Evolutionary conservation across 805 yeast species (phyloP), one percentile per base, ranked within the genome.

Genomic region (Blastobotrys peoriensis): DNA sequence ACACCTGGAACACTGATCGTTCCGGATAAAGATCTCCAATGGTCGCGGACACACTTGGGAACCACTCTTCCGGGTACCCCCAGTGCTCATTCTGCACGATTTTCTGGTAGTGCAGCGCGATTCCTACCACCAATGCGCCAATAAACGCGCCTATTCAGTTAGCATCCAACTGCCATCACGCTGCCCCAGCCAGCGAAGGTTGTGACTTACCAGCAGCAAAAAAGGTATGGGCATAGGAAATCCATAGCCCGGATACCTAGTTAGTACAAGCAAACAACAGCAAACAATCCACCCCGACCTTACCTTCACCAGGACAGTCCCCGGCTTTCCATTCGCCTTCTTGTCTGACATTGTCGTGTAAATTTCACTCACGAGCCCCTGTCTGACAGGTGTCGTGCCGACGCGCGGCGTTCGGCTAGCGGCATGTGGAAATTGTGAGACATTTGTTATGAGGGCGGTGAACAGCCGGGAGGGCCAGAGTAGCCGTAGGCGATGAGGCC

Each of bases 11-110:
- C 16, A 93, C 66, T 1, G 96, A 86, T 53, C 98, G 71, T 65
- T 93, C 98, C 0, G 98, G 98, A 61, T 88, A 93, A 48, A 97
- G 67, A 62, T 93, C 98, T 37, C 98, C 98, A 60, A 93, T 93
- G 1, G 98, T 78, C 1, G 98, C 98, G 30, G 95, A 83, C 2
- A 93, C 98, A 58, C 94, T 83, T 2, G 98, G 98, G 61, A 93
- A 91, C 98, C 98, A 93, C 64, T 93, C 98, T 48, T 89, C 93
- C 2, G 98, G 98, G 60, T 87, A 93, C 1, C 95, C 94, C 60
- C 71, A 89, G 51, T 78, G 77, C 39, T 89, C 84, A 62, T 93
- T 93, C 58, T 79, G 72, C 8, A 93, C 96, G 60, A 93, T 93
- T 61, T 93, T 88, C 48, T 83, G 69, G 65, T 80, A 93, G 65